Evolutionary conservation across 768 basidiomycete species (phyloP), one percentile per base, ranked within the genome.

Genomic region (Lactarius pseudohatsudake): DNA sequence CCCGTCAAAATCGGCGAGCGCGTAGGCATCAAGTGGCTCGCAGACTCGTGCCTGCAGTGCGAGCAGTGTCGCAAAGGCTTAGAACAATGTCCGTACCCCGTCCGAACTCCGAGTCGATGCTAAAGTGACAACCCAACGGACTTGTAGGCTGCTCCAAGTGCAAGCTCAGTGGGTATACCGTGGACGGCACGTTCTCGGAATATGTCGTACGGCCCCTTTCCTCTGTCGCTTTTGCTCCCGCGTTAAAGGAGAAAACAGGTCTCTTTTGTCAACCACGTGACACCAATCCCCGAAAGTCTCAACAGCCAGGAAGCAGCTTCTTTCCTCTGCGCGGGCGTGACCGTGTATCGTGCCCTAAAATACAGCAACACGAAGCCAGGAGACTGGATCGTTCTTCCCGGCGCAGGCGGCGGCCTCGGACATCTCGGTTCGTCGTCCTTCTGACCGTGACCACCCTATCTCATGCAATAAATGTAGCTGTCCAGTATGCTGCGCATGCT

Each of bases 321-420:
- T 11, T 83, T 95, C 65, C 84, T 93, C 15, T 94, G 91, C 71
- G 91, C 91, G 15, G 91, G 91, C 56, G 79, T 96, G 26, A 95
- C 94, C 3, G 91, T 91, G 1, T 96, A 93, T 73, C 88, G 91
- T 65, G 94, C 92, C 0, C 78, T 96, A 71, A 95, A 94, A 76
- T 82, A 89, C 74, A 83, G 85, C 60, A 78, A 84, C 62, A 81
- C 86, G 8, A 80, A 76, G 34, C 82, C 86, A 9, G 90, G 92
- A 36, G 86, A 96, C 63, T 91, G 86, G 85, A 79, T 92, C 66
- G 88, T 86, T 26, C 78, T 94, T 57, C 86, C 89, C 13, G 91
- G 91, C 54, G 91, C 90, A 2, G 91, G 90, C 4, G 90, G 90
- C 64, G 91, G 92, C 16, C 86, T 94, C 38, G 93, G 92, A 9